Percentiles rank a stretch among this genome's conserved stretches.
Conservation (phyloP, 129 eudicot genomes). For the Tanacetum coccineum region DNA sequence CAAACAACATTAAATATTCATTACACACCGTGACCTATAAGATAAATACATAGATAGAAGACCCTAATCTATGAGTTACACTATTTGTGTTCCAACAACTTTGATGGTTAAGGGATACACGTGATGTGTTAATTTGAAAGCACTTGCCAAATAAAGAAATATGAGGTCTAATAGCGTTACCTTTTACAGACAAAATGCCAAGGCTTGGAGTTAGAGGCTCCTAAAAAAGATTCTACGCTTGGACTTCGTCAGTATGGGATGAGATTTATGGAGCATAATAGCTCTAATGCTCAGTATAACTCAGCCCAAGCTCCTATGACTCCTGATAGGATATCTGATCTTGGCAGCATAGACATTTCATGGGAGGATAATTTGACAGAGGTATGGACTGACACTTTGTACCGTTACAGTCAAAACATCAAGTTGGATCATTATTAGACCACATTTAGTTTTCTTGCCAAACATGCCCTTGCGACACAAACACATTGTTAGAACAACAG, state of each 20-base stretch:
- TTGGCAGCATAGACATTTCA: conserved; percentile 41
- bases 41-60: too few species aligned
- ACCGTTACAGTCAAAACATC: neutral
- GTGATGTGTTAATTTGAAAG: too few species aligned
- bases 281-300: conserved; percentile 23
- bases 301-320: conserved; percentile 49
- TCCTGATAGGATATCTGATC: conserved; percentile 53
- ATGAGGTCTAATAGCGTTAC: too few species aligned
- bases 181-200: conserved; percentile 46
- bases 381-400: conserved; percentile 34
- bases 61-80: too few species aligned
- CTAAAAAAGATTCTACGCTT: conserved; percentile 30
- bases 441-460: neutral
- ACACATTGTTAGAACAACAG: conserved; percentile 12
- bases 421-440: neutral
- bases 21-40: too few species aligned
- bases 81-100: too few species aligned
- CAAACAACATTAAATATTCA: too few species aligned
- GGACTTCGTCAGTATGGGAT: conserved; percentile 61
- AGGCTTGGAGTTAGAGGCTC: conserved; percentile 39
- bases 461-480: conserved; percentile 5
- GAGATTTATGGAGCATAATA: conserved; percentile 60
- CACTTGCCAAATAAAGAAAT: too few species aligned
- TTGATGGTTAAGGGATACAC: too few species aligned
- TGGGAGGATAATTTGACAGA: conserved; percentile 77